Base-by-base conservation (phyloP, 2,329 filamentous ascomycete genomes). In the Calonectria henricotiae region DNA sequence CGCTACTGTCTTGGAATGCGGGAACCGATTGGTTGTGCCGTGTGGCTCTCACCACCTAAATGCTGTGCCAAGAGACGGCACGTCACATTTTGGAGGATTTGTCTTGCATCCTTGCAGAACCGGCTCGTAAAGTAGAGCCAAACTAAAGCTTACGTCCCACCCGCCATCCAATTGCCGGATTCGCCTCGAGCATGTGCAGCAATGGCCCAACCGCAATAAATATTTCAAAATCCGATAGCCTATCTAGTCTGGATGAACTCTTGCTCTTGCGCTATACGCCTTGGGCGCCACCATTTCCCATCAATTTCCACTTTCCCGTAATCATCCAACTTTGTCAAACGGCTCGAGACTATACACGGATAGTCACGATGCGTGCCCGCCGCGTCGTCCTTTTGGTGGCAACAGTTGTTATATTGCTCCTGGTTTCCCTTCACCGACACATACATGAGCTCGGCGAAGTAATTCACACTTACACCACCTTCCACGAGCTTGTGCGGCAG, bases 61-160 rank as follows among this genome's bases (percentile, higher is more conserved):
- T 55, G 51, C 51, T 32, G 51, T 55, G 51, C 51, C 51, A 55
- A 55, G 51, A 39, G 12, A 32, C 32, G 32, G 51, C 51, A 55
- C 51, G 51, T 55, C 51, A 37, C 51, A 55, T 55, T 55, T 2
- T 2, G 35, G 7, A 13, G 32, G 30, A 55, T 37, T 55, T 55
- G 51, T 55, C 51, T 55, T 55, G 51, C 9, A 55, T 23, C 32
- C 32, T 49, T 55, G 51, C 51, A 55, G 51, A 37, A 23, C 32
- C 35, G 11, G 4, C 5, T 37, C 5, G 20, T 20, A 37, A 37
- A 49, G 46, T 49, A 37, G 35, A 37, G 5, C 17, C 25, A n/a
- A 49, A 25, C 46, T 49, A 49, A 49, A 49, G 46, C 46, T 49
- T 49, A n/a, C 46, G 46, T 15, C 32, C 51, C 51, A 25, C 20